phyloP scores from a whole-genome alignment of 805 yeast genomes.

The Sugiyamaella smithiae region DNA sequence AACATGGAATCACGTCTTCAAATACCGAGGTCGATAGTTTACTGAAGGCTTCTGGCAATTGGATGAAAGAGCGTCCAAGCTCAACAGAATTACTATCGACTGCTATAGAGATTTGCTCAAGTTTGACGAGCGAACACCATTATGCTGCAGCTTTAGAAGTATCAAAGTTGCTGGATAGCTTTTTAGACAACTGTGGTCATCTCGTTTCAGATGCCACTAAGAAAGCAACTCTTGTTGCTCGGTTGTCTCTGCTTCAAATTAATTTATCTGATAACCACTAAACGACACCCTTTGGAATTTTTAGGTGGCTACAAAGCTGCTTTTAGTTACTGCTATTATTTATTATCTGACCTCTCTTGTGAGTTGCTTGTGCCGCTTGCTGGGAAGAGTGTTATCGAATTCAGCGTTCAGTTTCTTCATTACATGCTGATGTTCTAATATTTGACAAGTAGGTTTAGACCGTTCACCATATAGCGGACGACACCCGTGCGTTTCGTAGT shows the following conservation, averaged over 20 bases:
- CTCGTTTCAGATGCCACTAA: neutral
- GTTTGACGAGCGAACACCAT: neutral
- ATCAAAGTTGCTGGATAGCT: neutral
- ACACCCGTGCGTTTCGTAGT: no score
- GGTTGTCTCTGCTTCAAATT: slow-evolving; percentile 1
- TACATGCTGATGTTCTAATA: no score
- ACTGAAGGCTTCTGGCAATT: neutral
- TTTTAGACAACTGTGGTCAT: neutral
- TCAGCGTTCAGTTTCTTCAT: no score
- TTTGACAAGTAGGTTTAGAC: no score
- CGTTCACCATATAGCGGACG: no score
- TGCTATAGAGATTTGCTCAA: neutral
- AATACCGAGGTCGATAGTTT: neutral
- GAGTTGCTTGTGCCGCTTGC: no score
- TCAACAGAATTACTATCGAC: neutral
- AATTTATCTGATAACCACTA: neutral
- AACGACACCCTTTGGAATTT: no score
- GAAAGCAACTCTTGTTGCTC: neutral
- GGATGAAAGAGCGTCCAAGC: neutral
- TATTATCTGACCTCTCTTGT: no score
- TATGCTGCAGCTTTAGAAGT: neutral
- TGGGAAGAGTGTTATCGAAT: no score
- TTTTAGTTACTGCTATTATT: no score
- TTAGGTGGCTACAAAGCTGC: no score
- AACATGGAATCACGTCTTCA: neutral